Base-by-base conservation (phyloP, 331 rosid species). In the Malus hybrid region DNA sequence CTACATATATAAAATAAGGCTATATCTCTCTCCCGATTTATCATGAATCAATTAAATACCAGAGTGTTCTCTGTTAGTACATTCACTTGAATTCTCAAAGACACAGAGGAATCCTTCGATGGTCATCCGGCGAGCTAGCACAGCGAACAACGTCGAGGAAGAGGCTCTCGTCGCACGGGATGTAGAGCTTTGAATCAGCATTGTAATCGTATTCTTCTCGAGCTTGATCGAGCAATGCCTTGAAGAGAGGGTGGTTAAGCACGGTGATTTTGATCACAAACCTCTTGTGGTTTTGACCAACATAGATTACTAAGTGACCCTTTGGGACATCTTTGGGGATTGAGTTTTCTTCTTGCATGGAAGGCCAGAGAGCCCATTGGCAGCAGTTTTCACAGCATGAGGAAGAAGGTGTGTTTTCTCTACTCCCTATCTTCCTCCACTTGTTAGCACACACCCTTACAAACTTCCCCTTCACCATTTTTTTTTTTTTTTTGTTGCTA, bases 221-320 rank as follows among this genome's bases (percentile, higher is more conserved):
- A 66, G 97, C 96, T 86, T 89, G 89, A 78, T 95, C 99, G 79
- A 92, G 88, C 90, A 92, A 84, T 61, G 92, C 90, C 83, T 70
- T 85, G 81, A 94, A 90, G 76, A 95, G 88, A 20, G 99, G 97
- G 65, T 95, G 99, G 22, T 86, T 88, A 36, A 90, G 93, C 28
- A 90, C 68, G 36, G 80, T 55, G 62, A 90, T 28, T 54, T 90
- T 90, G 85, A 92, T 89, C 6, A 92, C 99, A 85, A 83, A 92
- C 82, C 99, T 87, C 89, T 90, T 89, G 73, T 63, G 71, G n/a
- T 89, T 84, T 68, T 92, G 87, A 36, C 99, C 97, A 4, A 92
- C 99, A 63, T 92, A 95, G 5, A 95, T 96, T 48, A 89, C 97
- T 77, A 89, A 83, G 84, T 95, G 97, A 77, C 99, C 99, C 87